Base-by-base conservation (phyloP, 345 rosid genomes). In the Populus davidiana region DNA sequence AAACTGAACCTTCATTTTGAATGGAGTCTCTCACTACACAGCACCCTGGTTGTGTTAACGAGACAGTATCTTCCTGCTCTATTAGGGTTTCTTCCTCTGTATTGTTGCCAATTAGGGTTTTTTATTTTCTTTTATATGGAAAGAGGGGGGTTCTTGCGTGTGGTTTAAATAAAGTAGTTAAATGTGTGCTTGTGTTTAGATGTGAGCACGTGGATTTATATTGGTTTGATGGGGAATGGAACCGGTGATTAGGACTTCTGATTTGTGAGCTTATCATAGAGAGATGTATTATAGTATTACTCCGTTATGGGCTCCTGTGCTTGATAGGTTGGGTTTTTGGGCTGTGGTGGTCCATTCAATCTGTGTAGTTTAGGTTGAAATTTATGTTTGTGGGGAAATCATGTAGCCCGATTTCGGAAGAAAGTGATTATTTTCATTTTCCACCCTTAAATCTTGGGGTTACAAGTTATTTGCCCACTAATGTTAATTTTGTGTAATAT, bases 1-100 rank as follows among this genome's bases (percentile, higher is more conserved):
- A 61, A 12, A 49, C 13, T 7, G 33, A 6, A 75, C 72, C 78
- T 75, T 75, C 78, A 75, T 75, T 36, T n/a, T 75, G n/a, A 33
- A 36, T 10, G 54, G 23, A 1, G 50, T 17, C 59, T 13, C 39
- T 33, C 6, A 23, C 36, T 17, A 25, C 39, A 59, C 64, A 8
- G 64, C 3, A 36, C 38, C 12, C 18, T 8, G 4, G 35, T 70
- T 27, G 13, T 16, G 62, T 7, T 3, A 11, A 16, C 36, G 65
- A 71, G 11, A 9, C 41, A 43, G 9, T 39, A 14, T 72, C 29
- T 29, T 54, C 14, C 75, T 54, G 47, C 49, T 54, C 49, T 56
- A 35, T 8, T 4, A 59, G 61, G 38, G n/a, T 5, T 6, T 6
- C 17, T 18, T 8, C 18, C 61, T 11, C 44, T 29, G 29, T 4